phyloP scores from a whole-genome alignment of 2,329 filamentous ascomycete species.

The Penicillium sp. region DNA sequence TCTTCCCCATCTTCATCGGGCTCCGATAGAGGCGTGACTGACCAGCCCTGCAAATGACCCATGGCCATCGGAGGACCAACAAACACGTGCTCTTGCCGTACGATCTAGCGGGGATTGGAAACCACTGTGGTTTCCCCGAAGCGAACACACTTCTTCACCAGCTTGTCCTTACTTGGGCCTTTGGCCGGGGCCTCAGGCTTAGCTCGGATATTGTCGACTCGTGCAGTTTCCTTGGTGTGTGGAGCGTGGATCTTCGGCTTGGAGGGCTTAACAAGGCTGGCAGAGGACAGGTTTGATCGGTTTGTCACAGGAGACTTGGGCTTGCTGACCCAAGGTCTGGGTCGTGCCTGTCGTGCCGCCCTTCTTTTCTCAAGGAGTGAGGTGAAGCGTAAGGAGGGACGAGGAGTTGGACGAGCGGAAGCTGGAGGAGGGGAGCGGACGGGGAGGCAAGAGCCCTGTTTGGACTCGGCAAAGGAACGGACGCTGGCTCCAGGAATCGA shows the following conservation, averaged over 20 bases:
- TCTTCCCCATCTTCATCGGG: conserved; percentile 21
- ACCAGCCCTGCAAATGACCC: conserved; percentile 23
- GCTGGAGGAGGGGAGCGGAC: conserved; percentile 18
- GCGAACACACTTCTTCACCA: conserved; percentile 30
- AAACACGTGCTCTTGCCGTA: conserved; percentile 28
- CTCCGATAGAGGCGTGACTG: conserved; percentile 16
- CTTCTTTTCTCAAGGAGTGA: conserved; percentile 22
- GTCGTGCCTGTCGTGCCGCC: conserved; percentile 21
- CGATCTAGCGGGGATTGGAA: conserved; percentile 34
- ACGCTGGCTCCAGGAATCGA: conserved; percentile 17
- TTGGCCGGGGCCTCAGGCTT: conserved; percentile 21
- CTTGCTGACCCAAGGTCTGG: conserved; percentile 17
- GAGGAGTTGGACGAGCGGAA: not conserved
- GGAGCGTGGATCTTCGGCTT: conserved; percentile 8
- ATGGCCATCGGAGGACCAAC: conserved; percentile 10
- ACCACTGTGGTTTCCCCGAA: conserved; percentile 30
- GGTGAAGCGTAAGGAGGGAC: conserved; percentile 1
- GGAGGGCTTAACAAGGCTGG: conserved; percentile 1
- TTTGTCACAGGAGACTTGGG: conserved; percentile 11
- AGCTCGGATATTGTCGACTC: conserved; percentile 17
- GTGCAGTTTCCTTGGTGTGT: conserved; percentile 15
- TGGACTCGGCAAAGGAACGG: conserved; percentile 20
- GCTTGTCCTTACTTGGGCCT: conserved; percentile 19
- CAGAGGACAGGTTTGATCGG: conserved; percentile 17
- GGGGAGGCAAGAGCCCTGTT: conserved; percentile 25